Base-by-base conservation (phyloP, 164 flowering plant genomes). In the Stephania cephalantha region DNA sequence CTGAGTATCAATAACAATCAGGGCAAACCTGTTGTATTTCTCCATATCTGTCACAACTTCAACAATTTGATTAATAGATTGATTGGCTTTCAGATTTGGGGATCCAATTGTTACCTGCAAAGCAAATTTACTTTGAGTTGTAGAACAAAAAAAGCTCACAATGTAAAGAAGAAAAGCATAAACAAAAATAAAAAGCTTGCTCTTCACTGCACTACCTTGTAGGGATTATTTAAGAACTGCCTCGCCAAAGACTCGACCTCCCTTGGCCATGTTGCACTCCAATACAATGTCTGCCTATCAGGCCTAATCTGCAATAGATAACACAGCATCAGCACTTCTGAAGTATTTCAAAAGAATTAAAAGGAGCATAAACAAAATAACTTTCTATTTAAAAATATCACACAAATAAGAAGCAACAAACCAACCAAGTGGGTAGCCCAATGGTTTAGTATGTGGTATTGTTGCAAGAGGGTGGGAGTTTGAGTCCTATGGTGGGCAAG, bases 241-340 rank as follows among this genome's bases (percentile, higher is more conserved):
- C 95, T 89, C 31, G 98, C 98, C 53, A 96, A 81, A 46, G 86
- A 72, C 82, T 96, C 98, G 71, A 96, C 99, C 82, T 96, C 98
- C 81, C 77, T 88, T 68, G 99, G 99, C 99, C 99, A 96, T 78
- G 99, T 96, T 44, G 98, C 99, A 82, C 99, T 96, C 99, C 99
- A 96, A 76, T 92, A 94, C 52, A 96, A 84, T 30, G 99, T 94
- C 81, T 96, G 99, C 77, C 99, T 86, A 79, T 96, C 99, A 18
- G 99, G 98, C 75, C 98, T 90, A 75, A 91, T 90, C 99, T 96
- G 89, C 45, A 80, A 73, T 10, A 42, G 52, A 71, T 35, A 67
- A 29, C 70, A 20, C 68, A 75, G 18, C 18, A 20, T 50, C 7
- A 48, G 30, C 29, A 45, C 4, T 74, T 55, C 48, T n/a, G 25